Evolutionary conservation across 1,139 yeast genomes (phyloP), one percentile per base, ranked within the genome.

Genomic region (Protomyces arabidopsidicola): DNA sequence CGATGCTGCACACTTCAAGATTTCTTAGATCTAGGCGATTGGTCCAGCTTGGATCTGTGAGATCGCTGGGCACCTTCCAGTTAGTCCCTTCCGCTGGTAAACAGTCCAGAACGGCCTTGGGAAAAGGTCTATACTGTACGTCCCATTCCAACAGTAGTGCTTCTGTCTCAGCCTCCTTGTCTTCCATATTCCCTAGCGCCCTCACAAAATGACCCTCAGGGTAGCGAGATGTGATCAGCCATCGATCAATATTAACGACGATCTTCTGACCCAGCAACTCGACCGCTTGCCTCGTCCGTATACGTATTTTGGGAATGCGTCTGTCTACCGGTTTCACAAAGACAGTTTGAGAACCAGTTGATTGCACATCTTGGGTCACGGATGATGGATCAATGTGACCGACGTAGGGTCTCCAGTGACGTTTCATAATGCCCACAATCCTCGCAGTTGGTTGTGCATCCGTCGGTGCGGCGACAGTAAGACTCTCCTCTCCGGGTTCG

Each of bases 131-230:
- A 74, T 90, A 93, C 72, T 93, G 98, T 38, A 95, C 97, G 73
- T 93, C 97, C 74, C 95, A 97, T 72, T 95, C 98, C 67, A 95
- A 78, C 58, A 95, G 77, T 63, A 95, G 79, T 0, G 98, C 97
- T 73, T 95, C 98, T 2, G 97, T 93, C 76, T 95, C 99, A 0
- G 98, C 98, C 71, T 87, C 90, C 54, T 89, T 88, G 68, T 91
- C 85, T 75, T 95, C 98, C 64, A 91, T 84, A 31, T 84, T 93
- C 68, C 99, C 99, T 42, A 95, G 79, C 51, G 87, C 82, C 71
- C 97, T 82, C 2, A 93, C 93, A 72, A 90, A 93, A 75, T 95
- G 99, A 3, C 98, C 99, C 70, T 88, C 88, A 1, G 99, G 98
- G 69, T 85, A 85, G 68, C 89, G 86, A 12, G 96, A 88, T 66